Base-by-base conservation (phyloP, 306 rosid species). In the Spatholobus suberectus region DNA sequence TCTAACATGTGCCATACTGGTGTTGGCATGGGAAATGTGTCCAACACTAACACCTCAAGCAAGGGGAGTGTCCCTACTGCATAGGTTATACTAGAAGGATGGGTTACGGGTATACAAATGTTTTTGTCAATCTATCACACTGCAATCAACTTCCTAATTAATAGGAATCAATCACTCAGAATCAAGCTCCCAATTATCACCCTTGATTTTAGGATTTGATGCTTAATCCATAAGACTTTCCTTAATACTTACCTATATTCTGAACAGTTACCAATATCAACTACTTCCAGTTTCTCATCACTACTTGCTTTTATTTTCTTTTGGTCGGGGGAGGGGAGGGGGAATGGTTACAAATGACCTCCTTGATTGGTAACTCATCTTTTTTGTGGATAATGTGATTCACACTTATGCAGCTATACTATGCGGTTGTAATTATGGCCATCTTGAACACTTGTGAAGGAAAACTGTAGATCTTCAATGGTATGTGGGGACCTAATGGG, bases 131-230 rank as follows among this genome's bases (percentile, higher is more conserved):
- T 76, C 81, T 43, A 58, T 70, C 72, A 58, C 62, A 37, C 14
- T 17, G 15, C 38, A 57, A 70, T 58, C 72, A 70, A 59, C 10
- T 41, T 80, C 62, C 35, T 78, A 29, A 41, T 23, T 73, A 73
- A 73, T 43, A 44, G 37, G 49, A 74, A 81, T 37, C 49, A 38
- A 5, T 73, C 18, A 81, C 75, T 63, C 35, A 52, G 38, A 51
- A 27, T 59, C 78, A 59, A 80, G 18, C 63, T 55, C 37, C 41
- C 52, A 44, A 15, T 20, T 8, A 40, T 40, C 59, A 80, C 23
- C 35, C 52, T 71, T 58, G 78, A 46, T 80, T 58, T 71, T 43
- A 20, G 52, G 20, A 32, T 9, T 58, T 9, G 38, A 43, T 59
- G 54, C 6, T 81, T 81, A 61, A 58, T 8, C 15, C 15, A 17